Percentiles rank a stretch among this genome's conserved stretches.
Conservation (phyloP, 768 basidiomycete species). For the Pleurotus cornucopiae region DNA sequence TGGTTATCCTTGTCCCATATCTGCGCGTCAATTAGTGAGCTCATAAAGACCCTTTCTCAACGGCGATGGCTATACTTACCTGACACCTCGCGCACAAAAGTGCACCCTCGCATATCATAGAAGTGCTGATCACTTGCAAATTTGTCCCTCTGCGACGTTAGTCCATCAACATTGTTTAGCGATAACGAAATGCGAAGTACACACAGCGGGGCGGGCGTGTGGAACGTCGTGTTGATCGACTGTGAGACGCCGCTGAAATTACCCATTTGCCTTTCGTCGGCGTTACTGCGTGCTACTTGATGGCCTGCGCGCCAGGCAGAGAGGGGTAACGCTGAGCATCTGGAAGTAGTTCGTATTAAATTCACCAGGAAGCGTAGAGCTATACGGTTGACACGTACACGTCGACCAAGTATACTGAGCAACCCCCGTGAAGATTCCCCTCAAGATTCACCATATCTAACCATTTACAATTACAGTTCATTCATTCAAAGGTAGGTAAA, state of each 20-base stretch:
- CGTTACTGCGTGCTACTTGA: conserved; percentile 20
- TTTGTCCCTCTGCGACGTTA: conserved; percentile 32
- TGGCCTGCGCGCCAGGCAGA: conserved; percentile 25
- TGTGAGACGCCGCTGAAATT: conserved; percentile 34
- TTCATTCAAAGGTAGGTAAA: neutral
- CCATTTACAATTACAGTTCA: neutral
- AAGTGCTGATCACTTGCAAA: conserved; percentile 37
- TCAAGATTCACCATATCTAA: conserved; percentile 40
- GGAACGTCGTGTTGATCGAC: conserved; percentile 40
- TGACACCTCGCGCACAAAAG: conserved; percentile 33
- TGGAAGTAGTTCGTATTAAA: conserved; percentile 14
- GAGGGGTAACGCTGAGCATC: conserved; percentile 38
- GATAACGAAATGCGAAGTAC: conserved; percentile 11
- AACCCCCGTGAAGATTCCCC: conserved; percentile 37
- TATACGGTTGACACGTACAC: conserved; percentile 26
- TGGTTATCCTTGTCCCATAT: conserved; percentile 36
- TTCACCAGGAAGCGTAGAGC: too few species aligned
- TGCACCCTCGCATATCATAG: conserved; percentile 24
- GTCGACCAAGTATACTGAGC: conserved; percentile 41
- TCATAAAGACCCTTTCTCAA: neutral
- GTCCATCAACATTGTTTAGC: neutral
- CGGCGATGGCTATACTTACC: conserved; percentile 19
- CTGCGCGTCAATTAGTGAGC: conserved; percentile 17
- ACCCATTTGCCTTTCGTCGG: too few species aligned
- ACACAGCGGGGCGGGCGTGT: conserved; percentile 35